phyloP scores from a whole-genome alignment of 495 filamentous ascomycete genomes.

The Neurospora sp. region DNA sequence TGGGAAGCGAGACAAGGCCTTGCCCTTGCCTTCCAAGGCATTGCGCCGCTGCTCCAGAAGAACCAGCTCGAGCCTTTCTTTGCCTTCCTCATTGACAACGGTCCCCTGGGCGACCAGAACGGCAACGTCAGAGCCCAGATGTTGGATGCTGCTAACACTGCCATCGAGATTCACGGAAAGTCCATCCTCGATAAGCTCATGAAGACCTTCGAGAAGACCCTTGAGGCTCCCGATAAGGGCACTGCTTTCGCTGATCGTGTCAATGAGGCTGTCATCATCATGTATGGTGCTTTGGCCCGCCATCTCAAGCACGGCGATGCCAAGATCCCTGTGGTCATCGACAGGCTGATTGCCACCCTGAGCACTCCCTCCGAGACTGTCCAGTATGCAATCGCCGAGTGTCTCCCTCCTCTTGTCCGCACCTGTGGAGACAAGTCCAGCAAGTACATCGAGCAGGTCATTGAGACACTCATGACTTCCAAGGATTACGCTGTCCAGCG shows the following conservation, averaged over 20 bases:
- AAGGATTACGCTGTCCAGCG: constrained; percentile 86
- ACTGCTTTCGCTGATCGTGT: constrained; percentile 72
- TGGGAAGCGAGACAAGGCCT: constrained; percentile 88
- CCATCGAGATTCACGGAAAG: constrained; percentile 71
- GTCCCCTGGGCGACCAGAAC: constrained; percentile 73
- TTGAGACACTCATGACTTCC: constrained; percentile 68
- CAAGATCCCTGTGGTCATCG: constrained; percentile 75
- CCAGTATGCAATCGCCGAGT: constrained; percentile 90
- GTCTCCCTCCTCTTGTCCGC: constrained; percentile 79
- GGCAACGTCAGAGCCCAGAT: constrained; percentile 71
- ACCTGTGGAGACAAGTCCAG: constrained; percentile 64
- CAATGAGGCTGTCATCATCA: constrained; percentile 93
- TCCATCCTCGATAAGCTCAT: constrained; percentile 80
- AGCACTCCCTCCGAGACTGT: constrained; percentile 95
- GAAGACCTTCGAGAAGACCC: constrained; percentile 74
- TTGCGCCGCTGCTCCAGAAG: constrained; percentile 58
- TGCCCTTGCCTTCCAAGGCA: constrained; percentile 72
- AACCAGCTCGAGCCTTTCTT: constrained; percentile 65
- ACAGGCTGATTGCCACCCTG: constrained; percentile 72
- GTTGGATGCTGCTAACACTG: constrained; percentile 79
- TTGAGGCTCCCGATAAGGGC: constrained; percentile 72
- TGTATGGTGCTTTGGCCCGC: constrained; percentile 85
- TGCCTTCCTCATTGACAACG: constrained; percentile 72
- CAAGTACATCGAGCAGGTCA: constrained; percentile 68
- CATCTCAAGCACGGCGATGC: constrained; percentile 76